Base-by-base conservation (phyloP, 768 basidiomycete species). In the Calocera viscosa region DNA sequence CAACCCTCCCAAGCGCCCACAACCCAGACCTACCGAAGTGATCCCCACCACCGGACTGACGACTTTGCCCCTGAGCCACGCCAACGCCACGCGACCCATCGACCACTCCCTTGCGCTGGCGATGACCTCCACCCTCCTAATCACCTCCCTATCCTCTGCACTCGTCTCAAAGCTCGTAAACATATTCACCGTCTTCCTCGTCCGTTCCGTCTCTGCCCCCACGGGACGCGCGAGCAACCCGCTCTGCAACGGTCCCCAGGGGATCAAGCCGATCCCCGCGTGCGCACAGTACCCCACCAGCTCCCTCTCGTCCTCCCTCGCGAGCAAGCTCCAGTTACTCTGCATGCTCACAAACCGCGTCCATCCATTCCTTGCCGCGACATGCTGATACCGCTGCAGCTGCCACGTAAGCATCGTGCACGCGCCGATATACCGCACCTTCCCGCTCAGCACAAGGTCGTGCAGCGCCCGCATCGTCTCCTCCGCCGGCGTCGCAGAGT, bases 51-150 rank as follows among this genome's bases (percentile, higher is more conserved):
- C 82, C 0, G 82, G 82, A 24, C 77, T 79, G 2, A 76, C 70
- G 3, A 80, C 76, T 7, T 82, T 82, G 32, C 71, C 49, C 2
- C 73, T 41, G 0, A 74, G 66, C 81, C 82, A 82, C 1, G 78
- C 77, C 1, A 82, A 67, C 7, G 81, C 80, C 32, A 82, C 75
- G 67, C 80, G 79, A 7, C 75, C 74, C 82, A 82, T 83, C 65
- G 74, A 73, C 65, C 77, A 71, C 0, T 72, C 75, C 49, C 75
- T 76, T 69, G 77, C 77, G 65, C 75, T 74, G 2, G 82, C 76
- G 17, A 82, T 67, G 60, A 77, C 74, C 71, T 81, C 75, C 5
- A 82, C 78, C 14, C 53, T 2, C 53, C 26, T 14, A 28, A 28
- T 60, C 5, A 60, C 30, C 53, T 78, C 75, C 0, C 74, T 73